Conservation (phyloP, 257 asterid genomes). For the Nicotiana noctiflora region DNA sequence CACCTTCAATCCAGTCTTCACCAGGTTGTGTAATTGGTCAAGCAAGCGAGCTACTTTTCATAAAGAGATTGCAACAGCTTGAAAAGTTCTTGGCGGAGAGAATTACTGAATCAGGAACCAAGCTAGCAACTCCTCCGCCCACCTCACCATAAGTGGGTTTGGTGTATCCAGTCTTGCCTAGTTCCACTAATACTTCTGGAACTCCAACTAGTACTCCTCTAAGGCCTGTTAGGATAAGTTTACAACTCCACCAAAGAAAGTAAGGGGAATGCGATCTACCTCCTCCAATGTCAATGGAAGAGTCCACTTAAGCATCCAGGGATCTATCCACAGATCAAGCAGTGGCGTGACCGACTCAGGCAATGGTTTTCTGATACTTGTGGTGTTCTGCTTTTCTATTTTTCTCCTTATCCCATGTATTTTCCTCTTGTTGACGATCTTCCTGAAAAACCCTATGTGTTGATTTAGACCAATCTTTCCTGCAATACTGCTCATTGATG, state of each 20-base stretch:
- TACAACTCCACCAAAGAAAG: no score
- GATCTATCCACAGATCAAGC: no score
- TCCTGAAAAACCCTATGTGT: neutral
- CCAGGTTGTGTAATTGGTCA: slow-evolving; percentile 69
- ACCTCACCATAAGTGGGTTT: no score
- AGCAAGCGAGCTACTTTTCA: slow-evolving; percentile 50
- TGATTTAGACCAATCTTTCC: neutral
- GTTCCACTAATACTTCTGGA: no score
- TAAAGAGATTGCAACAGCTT: slow-evolving; percentile 67
- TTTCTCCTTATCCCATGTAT: neutral
- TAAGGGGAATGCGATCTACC: no score
- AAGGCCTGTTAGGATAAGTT: no score
- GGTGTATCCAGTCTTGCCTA: no score
- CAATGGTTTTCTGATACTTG: slow-evolving; percentile 57
- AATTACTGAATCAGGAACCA: slow-evolving; percentile 61
- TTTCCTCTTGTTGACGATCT: slow-evolving; percentile 7
- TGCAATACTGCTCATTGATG: neutral
- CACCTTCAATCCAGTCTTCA: slow-evolving; percentile 52
- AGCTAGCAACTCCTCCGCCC: no score
- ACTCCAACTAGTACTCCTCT: no score
- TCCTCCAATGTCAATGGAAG: no score
- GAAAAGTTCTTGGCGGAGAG: slow-evolving; percentile 82
- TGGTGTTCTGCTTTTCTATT: neutral
- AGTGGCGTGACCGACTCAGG: no score
- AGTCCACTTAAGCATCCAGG: no score